phyloP scores from a whole-genome alignment of 1,284 basidiomycete species.

The Meira nashicola region DNA sequence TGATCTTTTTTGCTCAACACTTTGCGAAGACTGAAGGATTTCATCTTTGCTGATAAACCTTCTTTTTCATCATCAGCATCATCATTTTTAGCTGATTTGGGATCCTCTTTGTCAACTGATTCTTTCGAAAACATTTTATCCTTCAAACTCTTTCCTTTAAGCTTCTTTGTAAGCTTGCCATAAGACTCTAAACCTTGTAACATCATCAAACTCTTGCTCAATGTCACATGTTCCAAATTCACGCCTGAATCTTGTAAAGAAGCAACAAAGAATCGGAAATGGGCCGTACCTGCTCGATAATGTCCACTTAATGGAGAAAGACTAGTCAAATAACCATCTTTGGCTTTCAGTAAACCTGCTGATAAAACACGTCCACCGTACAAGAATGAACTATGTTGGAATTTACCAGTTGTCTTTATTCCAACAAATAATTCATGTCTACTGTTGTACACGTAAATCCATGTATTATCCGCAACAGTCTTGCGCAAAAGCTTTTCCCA shows the following conservation, averaged over 20 bases:
- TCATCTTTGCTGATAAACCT: too few species aligned
- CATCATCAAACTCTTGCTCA: slow-evolving; percentile 33
- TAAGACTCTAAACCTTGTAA: slow-evolving; percentile 39
- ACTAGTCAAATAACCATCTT: slow-evolving; percentile 31
- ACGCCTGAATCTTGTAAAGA: slow-evolving; percentile 33
- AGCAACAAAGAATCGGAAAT: slow-evolving; percentile 43
- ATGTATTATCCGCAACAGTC: slow-evolving; percentile 15
- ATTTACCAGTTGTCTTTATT: slow-evolving; percentile 42
- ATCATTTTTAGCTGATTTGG: too few species aligned
- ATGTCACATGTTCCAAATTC: slow-evolving; percentile 31
- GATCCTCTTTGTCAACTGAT: slow-evolving; percentile 11
- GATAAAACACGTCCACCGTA: slow-evolving; percentile 40
- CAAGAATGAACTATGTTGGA: slow-evolving; percentile 43
- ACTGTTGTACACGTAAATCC: slow-evolving; percentile 43
- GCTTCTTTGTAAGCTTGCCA: slow-evolving; percentile 29
- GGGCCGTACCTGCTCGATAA: slow-evolving; percentile 34
- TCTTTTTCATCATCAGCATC: not conserved
- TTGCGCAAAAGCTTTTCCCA: slow-evolving; percentile 39
- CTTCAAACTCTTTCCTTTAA: slow-evolving; percentile 17
- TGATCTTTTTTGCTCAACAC: too few species aligned
- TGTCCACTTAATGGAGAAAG: slow-evolving; percentile 38
- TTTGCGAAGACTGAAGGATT: too few species aligned
- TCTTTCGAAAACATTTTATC: slow-evolving; percentile 7
- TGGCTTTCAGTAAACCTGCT: slow-evolving; percentile 33
- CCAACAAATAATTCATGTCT: slow-evolving; percentile 42